Conservation (phyloP, 2,329 filamentous ascomycete species). For the Pseudogymnoascus sp. region DNA sequence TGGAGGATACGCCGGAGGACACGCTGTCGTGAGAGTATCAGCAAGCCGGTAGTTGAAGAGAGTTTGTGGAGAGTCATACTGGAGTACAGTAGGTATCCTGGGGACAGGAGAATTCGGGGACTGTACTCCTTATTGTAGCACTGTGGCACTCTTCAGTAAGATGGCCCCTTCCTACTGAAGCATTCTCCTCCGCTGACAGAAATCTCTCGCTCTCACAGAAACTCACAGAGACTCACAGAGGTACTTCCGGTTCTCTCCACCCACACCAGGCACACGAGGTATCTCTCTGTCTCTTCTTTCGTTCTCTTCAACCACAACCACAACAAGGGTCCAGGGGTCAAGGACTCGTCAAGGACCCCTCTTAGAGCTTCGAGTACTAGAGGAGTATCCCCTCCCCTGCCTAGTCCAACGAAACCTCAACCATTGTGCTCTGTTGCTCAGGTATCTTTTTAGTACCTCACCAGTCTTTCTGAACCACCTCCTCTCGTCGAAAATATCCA, state of each 20-base stretch:
- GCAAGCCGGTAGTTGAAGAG: not conserved
- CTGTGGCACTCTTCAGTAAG: not conserved
- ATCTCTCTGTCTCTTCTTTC: slow-evolving; percentile 1
- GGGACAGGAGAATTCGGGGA: not conserved
- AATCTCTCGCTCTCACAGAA: not conserved
- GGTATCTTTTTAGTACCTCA: not conserved
- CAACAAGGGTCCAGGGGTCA: not conserved
- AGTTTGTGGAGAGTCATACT: not conserved
- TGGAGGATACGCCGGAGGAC: not conserved
- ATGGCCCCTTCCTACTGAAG: not conserved
- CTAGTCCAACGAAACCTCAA: not conserved
- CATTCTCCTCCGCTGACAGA: not conserved
- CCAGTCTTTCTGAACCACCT: not conserved
- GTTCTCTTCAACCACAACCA: not conserved
- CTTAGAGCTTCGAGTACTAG: not conserved
- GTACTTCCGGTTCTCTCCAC: not conserved
- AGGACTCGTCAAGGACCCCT: not conserved
- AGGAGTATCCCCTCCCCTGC: not conserved
- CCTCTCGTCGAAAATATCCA: not conserved
- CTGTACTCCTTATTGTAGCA: not conserved
- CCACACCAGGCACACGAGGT: not conserved
- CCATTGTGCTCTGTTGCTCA: not conserved
- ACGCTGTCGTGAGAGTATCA: not conserved
- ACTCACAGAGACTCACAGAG: not conserved
- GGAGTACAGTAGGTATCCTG: not conserved